A percentile compares a stretch with the other conserved stretches of the same genome.
phyloP scores from a whole-genome alignment of 2,329 filamentous ascomycete genomes.

The Cercospora brassicicola region DNA sequence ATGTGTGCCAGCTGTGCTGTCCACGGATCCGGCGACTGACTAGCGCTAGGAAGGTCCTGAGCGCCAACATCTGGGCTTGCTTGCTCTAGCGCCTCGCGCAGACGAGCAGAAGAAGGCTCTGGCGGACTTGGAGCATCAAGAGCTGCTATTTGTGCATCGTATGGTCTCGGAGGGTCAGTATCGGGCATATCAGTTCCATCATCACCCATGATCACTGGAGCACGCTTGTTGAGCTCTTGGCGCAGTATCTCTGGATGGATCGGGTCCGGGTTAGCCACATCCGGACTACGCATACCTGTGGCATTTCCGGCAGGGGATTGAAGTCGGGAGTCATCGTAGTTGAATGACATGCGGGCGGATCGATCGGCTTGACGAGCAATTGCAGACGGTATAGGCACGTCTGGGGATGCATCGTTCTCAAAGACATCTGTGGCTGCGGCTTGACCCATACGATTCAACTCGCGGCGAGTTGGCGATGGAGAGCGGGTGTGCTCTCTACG shows the following conservation, averaged over 20 bases:
- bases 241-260: slow-evolving; percentile 6
- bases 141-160: slow-evolving; percentile 15
- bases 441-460: slow-evolving; percentile 8
- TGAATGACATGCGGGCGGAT: neutral
- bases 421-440: slow-evolving; percentile 9
- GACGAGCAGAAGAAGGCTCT: slow-evolving; percentile 5
- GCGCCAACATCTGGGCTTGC: slow-evolving; percentile 8
- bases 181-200: slow-evolving; percentile 14
- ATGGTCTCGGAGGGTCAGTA: slow-evolving; percentile 6
- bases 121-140: slow-evolving; percentile 1
- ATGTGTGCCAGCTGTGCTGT: slow-evolving; percentile 7
- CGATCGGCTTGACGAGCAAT: neutral
- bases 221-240: slow-evolving; percentile 4
- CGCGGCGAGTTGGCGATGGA: slow-evolving; percentile 9
- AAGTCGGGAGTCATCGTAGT: neutral
- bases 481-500: slow-evolving; percentile 8
- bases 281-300: slow-evolving; percentile 8
- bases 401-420: slow-evolving; percentile 2
- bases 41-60: neutral
- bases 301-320: slow-evolving; percentile 14
- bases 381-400: neutral
- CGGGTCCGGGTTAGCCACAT: slow-evolving; percentile 9
- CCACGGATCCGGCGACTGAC: slow-evolving; percentile 4
- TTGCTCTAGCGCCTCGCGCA: slow-evolving; percentile 4
- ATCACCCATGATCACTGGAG: neutral